Conservation (phyloP, 495 filamentous ascomycete species). For the Penicillium cinerascens region DNA sequence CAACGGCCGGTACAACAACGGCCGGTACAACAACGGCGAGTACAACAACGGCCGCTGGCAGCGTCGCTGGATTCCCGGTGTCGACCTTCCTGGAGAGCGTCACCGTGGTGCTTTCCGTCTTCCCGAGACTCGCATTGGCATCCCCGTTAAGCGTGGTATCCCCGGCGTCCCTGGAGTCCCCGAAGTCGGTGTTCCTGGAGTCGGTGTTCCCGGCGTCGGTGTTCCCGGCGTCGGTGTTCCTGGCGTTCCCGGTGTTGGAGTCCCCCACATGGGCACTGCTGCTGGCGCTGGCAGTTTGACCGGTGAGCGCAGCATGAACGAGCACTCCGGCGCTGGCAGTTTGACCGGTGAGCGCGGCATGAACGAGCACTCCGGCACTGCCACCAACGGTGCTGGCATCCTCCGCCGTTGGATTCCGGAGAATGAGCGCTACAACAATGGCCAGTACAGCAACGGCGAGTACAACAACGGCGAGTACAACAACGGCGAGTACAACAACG, state of each 20-base stretch:
- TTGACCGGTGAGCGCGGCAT: background rate
- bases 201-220: conserved; percentile 2
- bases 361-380: background rate
- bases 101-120: background rate
- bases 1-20: conserved; percentile 10
- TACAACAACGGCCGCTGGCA: too few species aligned
- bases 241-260: background rate
- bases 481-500: conserved; percentile 2
- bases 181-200: background rate
- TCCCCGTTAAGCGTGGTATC: conserved; percentile 14
- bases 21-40: conserved; percentile 14
- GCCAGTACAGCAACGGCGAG: conserved; percentile 11
- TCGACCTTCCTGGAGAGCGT: conserved; percentile 4
- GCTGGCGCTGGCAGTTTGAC: background rate
- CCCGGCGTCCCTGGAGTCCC: background rate
- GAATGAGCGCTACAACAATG: conserved; percentile 4
- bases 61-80: conserved; percentile 1
- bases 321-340: background rate
- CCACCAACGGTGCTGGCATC: background rate
- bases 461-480: conserved; percentile 11
- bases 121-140: background rate
- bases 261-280: background rate
- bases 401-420: background rate
- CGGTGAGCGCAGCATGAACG: background rate
- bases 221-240: background rate